Evolutionary conservation across 176 grass and related monocot genomes (phyloP), one percentile per base, ranked within the genome.

Genomic region (Phyllostachys edulis): DNA sequence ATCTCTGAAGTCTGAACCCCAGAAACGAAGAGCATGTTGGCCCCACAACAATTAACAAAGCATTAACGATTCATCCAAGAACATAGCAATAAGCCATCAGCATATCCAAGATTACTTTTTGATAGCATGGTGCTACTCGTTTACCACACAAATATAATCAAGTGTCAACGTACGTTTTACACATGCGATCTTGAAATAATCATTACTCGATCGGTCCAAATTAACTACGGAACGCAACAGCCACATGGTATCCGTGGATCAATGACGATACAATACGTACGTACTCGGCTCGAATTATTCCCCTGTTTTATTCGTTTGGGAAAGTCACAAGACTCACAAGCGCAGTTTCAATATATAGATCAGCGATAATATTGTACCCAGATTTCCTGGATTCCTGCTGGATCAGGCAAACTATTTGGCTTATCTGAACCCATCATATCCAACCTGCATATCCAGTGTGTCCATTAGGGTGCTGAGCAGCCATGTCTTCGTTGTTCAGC

Each of bases 401-500:
- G 9, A 32, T 18, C 71, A 47, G 17, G 14, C 55, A 29, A 8
- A 1, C 6, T 72, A 13, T 72, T 44, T 29, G 23, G 7, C 23
- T 72, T n/a, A 46, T 26, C 76, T 7, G 69, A 76, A n/a, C 6
- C 5, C 46, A 13, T 89, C 77, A 89, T 12, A 85, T 89, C 88
- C 88, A 89, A 18, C 83, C 88, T 17, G 74, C 21, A 77, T 14
- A 76, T 44, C 42, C 63, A 3, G 39, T 46, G 46, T 74, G 87
- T 29, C 36, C 86, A 14, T 37, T 71, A 20, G 37, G 24, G 46
- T 38, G 46, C 2, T 74, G 77, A 36, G 59, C 66, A 41, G 18
- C 54, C 71, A 90, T 77, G 72, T 77, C 83, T 24, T 82, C 71
- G 4, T 64, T 76, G 71, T 71, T 85, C 77, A 76, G 63, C 78